Evolutionary conservation across 2,329 filamentous ascomycete species (phyloP).

Genomic region (Scopulariopsis brevicaulis): DNA sequence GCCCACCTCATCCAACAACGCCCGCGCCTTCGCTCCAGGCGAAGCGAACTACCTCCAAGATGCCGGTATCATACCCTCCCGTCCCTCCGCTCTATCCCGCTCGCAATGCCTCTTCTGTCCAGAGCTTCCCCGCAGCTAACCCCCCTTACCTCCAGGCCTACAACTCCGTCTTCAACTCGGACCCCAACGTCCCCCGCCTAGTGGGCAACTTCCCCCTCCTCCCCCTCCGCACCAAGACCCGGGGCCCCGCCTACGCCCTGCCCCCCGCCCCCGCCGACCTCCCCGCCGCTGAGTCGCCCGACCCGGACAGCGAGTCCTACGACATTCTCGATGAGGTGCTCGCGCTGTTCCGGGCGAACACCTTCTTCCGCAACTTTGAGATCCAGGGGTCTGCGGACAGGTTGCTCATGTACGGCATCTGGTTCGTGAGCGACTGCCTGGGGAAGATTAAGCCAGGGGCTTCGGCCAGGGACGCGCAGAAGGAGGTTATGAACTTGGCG

Average conservation of each 20-base stretch:
- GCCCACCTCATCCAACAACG: neutral
- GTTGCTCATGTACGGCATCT: conserved; percentile 90
- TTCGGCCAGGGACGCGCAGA: conserved; percentile 43
- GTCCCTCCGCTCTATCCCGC: neutral
- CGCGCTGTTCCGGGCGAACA: conserved; percentile 90
- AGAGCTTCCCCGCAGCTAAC: neutral
- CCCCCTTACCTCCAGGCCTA: conserved; percentile 55
- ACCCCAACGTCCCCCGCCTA: conserved; percentile 50
- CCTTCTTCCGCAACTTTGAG: conserved; percentile 98
- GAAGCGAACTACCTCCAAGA: conserved; percentile 8
- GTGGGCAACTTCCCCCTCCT: conserved; percentile 91
- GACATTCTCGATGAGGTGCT: conserved; percentile 94
- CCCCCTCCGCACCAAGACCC: conserved; percentile 86
- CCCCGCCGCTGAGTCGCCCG: conserved; percentile 50
- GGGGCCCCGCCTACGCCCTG: conserved; percentile 88
- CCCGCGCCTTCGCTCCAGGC: neutral
- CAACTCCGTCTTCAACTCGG: conserved; percentile 92
- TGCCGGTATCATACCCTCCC: conserved; percentile 9
- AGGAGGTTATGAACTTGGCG: conserved; percentile 83
- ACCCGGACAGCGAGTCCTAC: conserved; percentile 86
- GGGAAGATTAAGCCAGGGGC: conserved; percentile 73
- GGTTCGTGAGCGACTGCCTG: conserved; percentile 86
- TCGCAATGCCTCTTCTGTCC: neutral
- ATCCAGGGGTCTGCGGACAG: conserved; percentile 93
- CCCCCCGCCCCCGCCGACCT: conserved; percentile 46